Evolutionary conservation across 179 eudicot genomes (phyloP).

Genomic region (Gypsophila paniculata): DNA sequence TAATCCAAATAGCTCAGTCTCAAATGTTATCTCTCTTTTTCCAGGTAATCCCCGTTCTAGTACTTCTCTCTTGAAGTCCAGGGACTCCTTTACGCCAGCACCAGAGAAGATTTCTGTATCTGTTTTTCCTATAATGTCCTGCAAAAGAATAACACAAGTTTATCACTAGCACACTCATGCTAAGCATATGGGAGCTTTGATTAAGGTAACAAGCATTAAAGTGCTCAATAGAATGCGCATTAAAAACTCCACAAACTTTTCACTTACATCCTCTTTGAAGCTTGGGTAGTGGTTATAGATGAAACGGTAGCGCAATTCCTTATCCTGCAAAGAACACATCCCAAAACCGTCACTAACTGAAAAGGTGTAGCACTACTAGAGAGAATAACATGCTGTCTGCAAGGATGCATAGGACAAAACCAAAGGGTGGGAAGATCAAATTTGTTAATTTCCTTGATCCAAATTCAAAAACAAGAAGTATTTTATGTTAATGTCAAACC

Average conservation of each 20-base stretch:
- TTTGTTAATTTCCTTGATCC: too few relatives aligned
- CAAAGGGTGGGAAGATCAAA: too few relatives aligned
- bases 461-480: too few relatives aligned
- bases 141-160: too few relatives aligned
- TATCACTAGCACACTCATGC: constrained; percentile 16
- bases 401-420: too few relatives aligned
- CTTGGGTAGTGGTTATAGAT: constrained; percentile 75
- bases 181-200: constrained; percentile 17
- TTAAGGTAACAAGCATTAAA: not conserved
- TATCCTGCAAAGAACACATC: constrained; percentile 58
- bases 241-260: not conserved
- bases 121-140: constrained; percentile 88
- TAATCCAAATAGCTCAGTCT: constrained; percentile 71
- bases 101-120: constrained; percentile 80
- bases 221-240: not conserved
- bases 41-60: constrained; percentile 73
- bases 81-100: constrained; percentile 77
- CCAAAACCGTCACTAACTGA: too few relatives aligned
- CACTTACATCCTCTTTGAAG: constrained; percentile 62
- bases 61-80: constrained; percentile 85
- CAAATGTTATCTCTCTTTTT: constrained; percentile 83
- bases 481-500: too few relatives aligned
- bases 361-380: too few relatives aligned
- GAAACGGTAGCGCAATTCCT: constrained; percentile 72
- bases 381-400: too few relatives aligned